These are phyloP conservation scores for Puccinellia tenuiflora DNA, from an alignment of 176 grass and related monocot genomes.

Conservation along the genomic window DNA sequence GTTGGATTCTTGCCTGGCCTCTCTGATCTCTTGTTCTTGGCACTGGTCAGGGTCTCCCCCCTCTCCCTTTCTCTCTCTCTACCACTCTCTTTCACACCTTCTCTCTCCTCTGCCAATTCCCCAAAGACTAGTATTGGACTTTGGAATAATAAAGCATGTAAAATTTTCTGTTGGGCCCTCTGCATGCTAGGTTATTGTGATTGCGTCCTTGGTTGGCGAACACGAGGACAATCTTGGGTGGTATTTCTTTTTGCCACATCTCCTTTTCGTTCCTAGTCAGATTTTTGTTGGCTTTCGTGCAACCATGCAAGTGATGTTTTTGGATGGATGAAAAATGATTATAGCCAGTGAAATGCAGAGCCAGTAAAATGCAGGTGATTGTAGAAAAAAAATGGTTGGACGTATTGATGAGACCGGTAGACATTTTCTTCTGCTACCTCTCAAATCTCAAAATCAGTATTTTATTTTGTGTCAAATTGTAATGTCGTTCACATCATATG, in stretches of 20 bases:
- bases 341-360: not conserved
- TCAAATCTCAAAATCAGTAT: not conserved
- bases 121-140: constrained; percentile 43
- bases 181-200: not conserved
- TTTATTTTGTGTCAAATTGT: not conserved
- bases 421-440: not conserved
- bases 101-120: constrained; percentile 18
- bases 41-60: constrained; percentile 18
- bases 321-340: not conserved
- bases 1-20: constrained; percentile 25
- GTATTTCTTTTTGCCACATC: not conserved
- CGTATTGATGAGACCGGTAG: not conserved
- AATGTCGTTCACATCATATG: not conserved
- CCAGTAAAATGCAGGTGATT: not conserved
- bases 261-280: constrained; percentile 24
- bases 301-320: not conserved
- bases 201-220: constrained; percentile 7
- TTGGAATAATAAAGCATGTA: constrained; percentile 27
- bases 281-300: constrained; percentile 11
- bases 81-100: not conserved
- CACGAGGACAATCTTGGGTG: not conserved
- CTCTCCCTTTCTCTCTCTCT: not conserved
- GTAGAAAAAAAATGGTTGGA: not conserved
- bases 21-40: constrained; percentile 42
- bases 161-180: not conserved